phyloP scores from a whole-genome alignment of 23 red algal species.

The Gracilaria domingensis region DNA sequence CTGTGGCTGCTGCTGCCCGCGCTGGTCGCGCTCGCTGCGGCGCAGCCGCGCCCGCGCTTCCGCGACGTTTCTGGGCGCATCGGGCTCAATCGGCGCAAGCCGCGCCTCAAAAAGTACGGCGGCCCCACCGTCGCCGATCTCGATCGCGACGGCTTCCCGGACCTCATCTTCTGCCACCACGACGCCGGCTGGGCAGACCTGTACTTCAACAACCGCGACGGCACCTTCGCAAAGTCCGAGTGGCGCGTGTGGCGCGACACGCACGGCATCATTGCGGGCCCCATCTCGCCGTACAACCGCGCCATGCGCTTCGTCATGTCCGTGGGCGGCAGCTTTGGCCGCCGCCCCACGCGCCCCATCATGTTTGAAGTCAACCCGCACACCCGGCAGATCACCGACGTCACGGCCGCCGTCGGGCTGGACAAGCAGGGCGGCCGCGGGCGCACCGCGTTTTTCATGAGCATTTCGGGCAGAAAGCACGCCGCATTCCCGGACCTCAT shows the following conservation, averaged over 20 bases:
- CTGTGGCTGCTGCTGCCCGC: neutral
- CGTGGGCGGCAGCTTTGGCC: constrained; percentile 39
- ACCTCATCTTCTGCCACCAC: constrained; percentile 54
- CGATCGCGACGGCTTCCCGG: constrained; percentile 44
- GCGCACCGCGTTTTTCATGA: constrained; percentile 45
- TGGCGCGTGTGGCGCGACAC: constrained; percentile 43
- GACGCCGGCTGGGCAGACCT: constrained; percentile 11
- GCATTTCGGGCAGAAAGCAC: constrained; percentile 14
- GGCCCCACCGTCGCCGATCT: constrained; percentile 55
- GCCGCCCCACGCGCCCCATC: constrained; percentile 9
- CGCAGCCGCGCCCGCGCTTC: neutral
- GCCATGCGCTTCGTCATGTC: constrained; percentile 22
- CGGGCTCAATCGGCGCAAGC: constrained; percentile 2
- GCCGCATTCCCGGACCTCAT: constrained; percentile 21
- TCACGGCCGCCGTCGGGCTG: constrained; percentile 4
- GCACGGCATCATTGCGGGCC: constrained; percentile 39
- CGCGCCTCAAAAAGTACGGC: constrained; percentile 46
- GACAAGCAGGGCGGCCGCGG: constrained; percentile 14
- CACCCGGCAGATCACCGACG: constrained; percentile 28
- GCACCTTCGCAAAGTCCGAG: constrained; percentile 21
- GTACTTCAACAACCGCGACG: constrained; percentile 45
- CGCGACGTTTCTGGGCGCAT: neutral
- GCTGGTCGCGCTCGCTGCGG: neutral
- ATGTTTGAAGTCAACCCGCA: constrained; percentile 21
- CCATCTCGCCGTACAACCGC: neutral